Evolutionary conservation across 2,329 filamentous ascomycete species (phyloP).

Genomic region (Penicillium sp.): DNA sequence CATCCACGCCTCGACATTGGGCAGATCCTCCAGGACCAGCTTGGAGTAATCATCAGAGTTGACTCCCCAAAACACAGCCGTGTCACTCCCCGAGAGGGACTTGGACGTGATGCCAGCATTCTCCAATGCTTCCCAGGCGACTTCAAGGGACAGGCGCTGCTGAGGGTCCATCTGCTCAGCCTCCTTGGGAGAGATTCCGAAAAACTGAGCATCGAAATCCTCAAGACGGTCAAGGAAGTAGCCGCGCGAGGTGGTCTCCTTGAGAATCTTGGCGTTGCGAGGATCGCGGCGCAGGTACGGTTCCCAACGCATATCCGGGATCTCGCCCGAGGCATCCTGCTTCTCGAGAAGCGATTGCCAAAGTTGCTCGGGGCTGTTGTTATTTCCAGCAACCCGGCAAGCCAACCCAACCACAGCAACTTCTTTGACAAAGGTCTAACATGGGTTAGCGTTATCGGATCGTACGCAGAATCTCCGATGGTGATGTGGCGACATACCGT

Average conservation of each 20-base stretch:
- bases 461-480: too few relatives aligned
- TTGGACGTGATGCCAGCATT: background rate
- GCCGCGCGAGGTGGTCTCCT: background rate
- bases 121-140: background rate
- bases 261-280: background rate
- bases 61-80: constrained; percentile 36
- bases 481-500: too few relatives aligned
- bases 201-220: background rate
- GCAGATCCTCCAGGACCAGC: constrained; percentile 41
- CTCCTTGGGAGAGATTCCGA: background rate
- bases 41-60: constrained; percentile 42
- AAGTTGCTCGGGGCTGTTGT: background rate
- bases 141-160: background rate
- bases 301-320: background rate
- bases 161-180: background rate
- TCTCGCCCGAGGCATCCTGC: background rate
- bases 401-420: background rate
- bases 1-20: constrained; percentile 42
- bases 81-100: constrained; percentile 23
- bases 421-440: background rate
- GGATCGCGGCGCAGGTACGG: background rate
- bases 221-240: background rate
- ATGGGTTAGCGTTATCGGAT: too few relatives aligned
- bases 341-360: background rate
- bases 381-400: background rate